phyloP scores from a whole-genome alignment of 202 grass and related monocot species.

The Tripidium arundinaceum region DNA sequence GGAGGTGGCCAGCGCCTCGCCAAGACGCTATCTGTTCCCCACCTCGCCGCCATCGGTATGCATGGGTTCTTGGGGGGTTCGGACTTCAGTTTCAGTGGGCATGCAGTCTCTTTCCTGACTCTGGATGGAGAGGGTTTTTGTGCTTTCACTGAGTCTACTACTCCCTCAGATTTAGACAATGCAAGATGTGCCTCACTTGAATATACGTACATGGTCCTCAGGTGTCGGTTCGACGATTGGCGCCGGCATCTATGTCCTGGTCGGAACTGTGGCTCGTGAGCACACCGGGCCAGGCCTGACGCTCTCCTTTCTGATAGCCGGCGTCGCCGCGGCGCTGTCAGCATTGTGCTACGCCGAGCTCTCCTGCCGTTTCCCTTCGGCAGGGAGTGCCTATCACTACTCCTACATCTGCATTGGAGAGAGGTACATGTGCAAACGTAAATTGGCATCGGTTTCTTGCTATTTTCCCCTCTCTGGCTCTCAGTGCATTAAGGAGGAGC shows the following conservation, averaged over 20 bases:
- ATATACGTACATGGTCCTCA: neutral
- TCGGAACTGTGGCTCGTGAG: slow-evolving; percentile 87
- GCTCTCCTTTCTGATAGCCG: slow-evolving; percentile 82
- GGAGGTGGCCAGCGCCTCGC: slow-evolving; percentile 40
- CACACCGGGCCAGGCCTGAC: slow-evolving; percentile 75
- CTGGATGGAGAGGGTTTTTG: neutral
- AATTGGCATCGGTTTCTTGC: neutral
- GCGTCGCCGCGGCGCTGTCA: slow-evolving; percentile 73
- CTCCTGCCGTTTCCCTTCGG: slow-evolving; percentile 81
- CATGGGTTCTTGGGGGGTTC: neutral
- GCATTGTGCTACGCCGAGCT: slow-evolving; percentile 87
- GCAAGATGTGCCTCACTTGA: slow-evolving; percentile 13
- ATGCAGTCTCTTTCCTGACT: neutral
- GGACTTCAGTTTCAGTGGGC: neutral
- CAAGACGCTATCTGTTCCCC: slow-evolving; percentile 57
- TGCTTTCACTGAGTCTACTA: slow-evolving; percentile 3
- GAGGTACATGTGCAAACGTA: slow-evolving; percentile 41
- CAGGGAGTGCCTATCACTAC: slow-evolving; percentile 91
- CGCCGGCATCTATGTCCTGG: slow-evolving; percentile 79
- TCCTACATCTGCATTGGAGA: slow-evolving; percentile 95
- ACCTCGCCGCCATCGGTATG: slow-evolving; percentile 68
- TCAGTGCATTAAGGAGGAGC: no score
- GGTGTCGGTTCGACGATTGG: slow-evolving; percentile 86
- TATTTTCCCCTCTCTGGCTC: neutral
- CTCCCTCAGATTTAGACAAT: neutral